phyloP scores from a whole-genome alignment of 1,284 basidiomycete species.

The Ceratobasidium sp. region DNA sequence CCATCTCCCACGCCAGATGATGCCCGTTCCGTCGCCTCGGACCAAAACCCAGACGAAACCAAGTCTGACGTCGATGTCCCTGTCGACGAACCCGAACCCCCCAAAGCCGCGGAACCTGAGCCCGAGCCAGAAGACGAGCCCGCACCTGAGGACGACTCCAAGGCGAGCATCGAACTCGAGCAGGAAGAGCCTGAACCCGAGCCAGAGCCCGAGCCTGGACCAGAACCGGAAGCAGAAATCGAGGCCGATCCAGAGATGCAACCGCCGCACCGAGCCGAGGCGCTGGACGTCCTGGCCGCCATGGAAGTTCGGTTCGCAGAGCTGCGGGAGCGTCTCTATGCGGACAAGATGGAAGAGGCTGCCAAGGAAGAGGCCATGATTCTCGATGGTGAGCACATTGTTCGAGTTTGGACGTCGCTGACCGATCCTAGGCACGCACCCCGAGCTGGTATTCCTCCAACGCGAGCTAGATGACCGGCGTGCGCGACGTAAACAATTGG shows the following conservation, averaged over 20 bases:
- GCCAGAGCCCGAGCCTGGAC: conserved; percentile 46
- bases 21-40: not conserved
- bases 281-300: conserved; percentile 73
- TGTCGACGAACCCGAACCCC: conserved; percentile 28
- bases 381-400: conserved; percentile 63
- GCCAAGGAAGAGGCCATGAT: conserved; percentile 78
- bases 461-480: conserved; percentile 73
- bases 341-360: conserved; percentile 81
- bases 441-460: conserved; percentile 80
- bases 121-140: conserved; percentile 47
- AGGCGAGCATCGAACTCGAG: conserved; percentile 47
- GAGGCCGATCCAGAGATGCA: conserved; percentile 68
- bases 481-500: conserved; percentile 74
- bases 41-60: conserved; percentile 18
- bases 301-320: conserved; percentile 82
- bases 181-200: conserved; percentile 44
- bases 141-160: conserved; percentile 46
- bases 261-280: conserved; percentile 77
- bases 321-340: conserved; percentile 72
- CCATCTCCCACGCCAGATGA: conserved; percentile 25
- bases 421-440: conserved; percentile 67
- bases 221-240: conserved; percentile 56
- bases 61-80: conserved; percentile 30
- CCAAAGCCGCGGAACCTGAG: conserved; percentile 47
- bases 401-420: conserved; percentile 35